Base-by-base conservation (phyloP, 495 filamentous ascomycete genomes). In the Aspergillus biplanus region DNA sequence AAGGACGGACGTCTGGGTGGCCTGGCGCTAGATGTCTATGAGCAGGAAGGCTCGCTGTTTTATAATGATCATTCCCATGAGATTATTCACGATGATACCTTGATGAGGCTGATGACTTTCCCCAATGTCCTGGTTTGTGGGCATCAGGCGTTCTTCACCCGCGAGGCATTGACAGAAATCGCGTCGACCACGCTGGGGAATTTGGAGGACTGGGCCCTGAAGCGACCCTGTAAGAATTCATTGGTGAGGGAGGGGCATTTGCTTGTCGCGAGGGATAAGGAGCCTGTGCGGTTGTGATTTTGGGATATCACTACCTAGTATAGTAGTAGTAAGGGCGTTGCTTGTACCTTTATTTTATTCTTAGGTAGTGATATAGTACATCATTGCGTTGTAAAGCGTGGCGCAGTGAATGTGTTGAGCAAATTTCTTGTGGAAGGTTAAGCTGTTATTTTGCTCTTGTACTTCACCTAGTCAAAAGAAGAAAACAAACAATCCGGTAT, bases 1-100 rank as follows among this genome's bases (percentile, higher is more conserved):
- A 89, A 91, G 74, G 79, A 68, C 3, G 74, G 79, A 11, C 79
- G 79, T 6, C 74, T 97, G 52, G 80, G 85, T 33, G 92, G 91
- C 21, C 85, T 92, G 9, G 91, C 91, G 49, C 71, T 96, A 46
- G 93, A 97, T 75, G 93, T 96, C 0, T 91, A 92, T 39, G 92
- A 95, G 58, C 91, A 91, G 0, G 93, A 97, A 68, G 79, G 63
- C 56, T 79, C 57, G 71, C 83, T 76, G 31, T 90, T 91, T 68
- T 91, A 89, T 64, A 80, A 83, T 56, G 87, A 91, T 62, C 86
- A 87, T 61, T 87, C 84, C 13, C 80, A 79, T 9, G 85, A 88
- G 60, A 88, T 90, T 65, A 89, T 90, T 67, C 76, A 89, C 46
- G 88, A 91, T 65, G 88, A 90, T 67, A 80, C 84, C 52, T 69